Conservation (phyloP, 1,139 yeast genomes). For the Debaryomyces sp. region DNA sequence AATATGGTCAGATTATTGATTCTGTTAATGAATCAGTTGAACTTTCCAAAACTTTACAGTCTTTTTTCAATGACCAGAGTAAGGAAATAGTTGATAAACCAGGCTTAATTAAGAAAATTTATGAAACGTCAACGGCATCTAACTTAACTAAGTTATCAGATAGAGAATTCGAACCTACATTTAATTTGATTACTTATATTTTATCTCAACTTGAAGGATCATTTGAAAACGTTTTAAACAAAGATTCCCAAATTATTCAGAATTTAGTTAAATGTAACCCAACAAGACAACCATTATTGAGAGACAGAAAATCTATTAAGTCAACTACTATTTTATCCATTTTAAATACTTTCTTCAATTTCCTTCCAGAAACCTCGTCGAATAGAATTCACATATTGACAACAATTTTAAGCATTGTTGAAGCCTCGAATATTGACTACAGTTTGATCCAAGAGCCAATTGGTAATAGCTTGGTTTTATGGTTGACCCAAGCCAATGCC, state of each 20-base stretch:
- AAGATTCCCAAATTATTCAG: conserved; percentile 31
- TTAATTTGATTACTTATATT: conserved; percentile 45
- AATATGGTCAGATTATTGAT: conserved; percentile 45
- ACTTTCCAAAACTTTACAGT: conserved; percentile 31
- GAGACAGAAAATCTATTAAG: conserved; percentile 51
- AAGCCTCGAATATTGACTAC: conserved; percentile 36
- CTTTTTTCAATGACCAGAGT: conserved; percentile 24
- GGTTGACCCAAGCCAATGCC: conserved; percentile 39
- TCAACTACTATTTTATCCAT: conserved; percentile 47
- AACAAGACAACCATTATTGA: conserved; percentile 40
- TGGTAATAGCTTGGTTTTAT: conserved; percentile 38
- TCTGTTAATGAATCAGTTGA: conserved; percentile 29
- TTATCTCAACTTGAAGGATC: conserved; percentile 34
- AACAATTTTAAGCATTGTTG: conserved; percentile 36
- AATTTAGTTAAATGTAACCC: conserved; percentile 40
- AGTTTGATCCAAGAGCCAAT: conserved; percentile 38
- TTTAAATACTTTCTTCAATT: conserved; percentile 48
- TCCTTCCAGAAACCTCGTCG: conserved; percentile 37
- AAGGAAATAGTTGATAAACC: conserved; percentile 32
- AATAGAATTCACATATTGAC: conserved; percentile 37
- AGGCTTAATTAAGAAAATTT: conserved; percentile 31
- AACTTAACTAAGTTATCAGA: conserved; percentile 41
- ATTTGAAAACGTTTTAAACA: conserved; percentile 29
- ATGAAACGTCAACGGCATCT: conserved; percentile 27
- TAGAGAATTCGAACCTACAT: conserved; percentile 49